These are phyloP conservation scores for Pluteus cervinus DNA, from an alignment of 768 basidiomycete species.

Conservation along the genomic window DNA sequence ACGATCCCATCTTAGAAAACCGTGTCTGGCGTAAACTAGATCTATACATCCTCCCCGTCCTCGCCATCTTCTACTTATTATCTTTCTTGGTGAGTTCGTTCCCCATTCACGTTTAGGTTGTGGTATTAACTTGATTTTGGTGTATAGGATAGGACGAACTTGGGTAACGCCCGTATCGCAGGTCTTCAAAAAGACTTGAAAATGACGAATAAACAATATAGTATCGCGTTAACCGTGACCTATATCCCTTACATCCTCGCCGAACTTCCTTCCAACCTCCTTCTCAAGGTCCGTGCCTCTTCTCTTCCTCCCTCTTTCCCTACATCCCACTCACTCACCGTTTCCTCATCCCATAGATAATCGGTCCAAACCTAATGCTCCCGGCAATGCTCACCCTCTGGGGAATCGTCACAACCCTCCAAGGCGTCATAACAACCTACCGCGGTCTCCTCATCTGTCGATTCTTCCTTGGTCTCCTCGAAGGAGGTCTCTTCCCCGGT, in stretches of 20 bases:
- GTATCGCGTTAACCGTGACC: slow-evolving; percentile 41
- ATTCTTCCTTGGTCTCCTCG: slow-evolving; percentile 48
- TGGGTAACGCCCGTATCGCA: slow-evolving; percentile 57
- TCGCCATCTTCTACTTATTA: slow-evolving; percentile 43
- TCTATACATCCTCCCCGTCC: slow-evolving; percentile 39
- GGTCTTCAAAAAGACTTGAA: slow-evolving; percentile 50
- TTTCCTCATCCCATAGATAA: slow-evolving; percentile 23
- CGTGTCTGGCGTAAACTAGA: slow-evolving; percentile 46
- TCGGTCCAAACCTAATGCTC: slow-evolving; percentile 52
- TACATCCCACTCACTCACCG: slow-evolving; percentile 4
- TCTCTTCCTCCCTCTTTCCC: not conserved
- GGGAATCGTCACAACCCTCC: slow-evolving; percentile 61
- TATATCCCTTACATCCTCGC: slow-evolving; percentile 51
- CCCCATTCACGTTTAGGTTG: not conserved
- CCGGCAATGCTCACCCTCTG: slow-evolving; percentile 60
- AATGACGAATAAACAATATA: slow-evolving; percentile 44
- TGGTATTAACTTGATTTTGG: not conserved
- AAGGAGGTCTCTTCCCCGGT: slow-evolving; percentile 54
- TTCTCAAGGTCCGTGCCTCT: slow-evolving; percentile 38
- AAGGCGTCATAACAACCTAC: slow-evolving; percentile 49
- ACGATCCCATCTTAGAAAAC: slow-evolving; percentile 28
- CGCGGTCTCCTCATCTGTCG: slow-evolving; percentile 38
- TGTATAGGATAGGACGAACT: slow-evolving; percentile 44
- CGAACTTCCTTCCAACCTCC: slow-evolving; percentile 56
- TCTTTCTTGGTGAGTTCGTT: slow-evolving; percentile 41